Base-by-base conservation (phyloP, 306 rosid genomes). In the Vachellia pachyceras region DNA sequence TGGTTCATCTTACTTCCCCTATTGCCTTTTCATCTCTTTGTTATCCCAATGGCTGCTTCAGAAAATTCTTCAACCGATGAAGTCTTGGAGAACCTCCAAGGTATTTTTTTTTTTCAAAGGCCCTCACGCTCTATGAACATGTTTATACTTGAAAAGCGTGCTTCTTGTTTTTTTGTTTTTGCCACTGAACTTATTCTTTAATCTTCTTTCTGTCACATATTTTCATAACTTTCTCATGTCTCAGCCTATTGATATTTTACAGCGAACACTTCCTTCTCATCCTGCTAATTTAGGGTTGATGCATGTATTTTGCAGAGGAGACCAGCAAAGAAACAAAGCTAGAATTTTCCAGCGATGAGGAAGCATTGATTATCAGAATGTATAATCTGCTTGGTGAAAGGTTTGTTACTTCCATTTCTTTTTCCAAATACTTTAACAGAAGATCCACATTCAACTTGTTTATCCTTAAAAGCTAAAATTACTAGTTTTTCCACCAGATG, bases 341-440 rank as follows among this genome's bases (percentile, higher is more conserved):
- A 69, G 73, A 69, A 20, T 69, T 69, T 45, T 69, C 73, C 18
- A 20, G 47, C 10, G 73, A 69, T 20, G 73, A 69, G 73, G 54
- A 10, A 42, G 52, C 3, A 1, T 42, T 69, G 52, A 42, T 69
- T 40, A 69, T 42, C 73, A 69, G 73, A 69, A 69, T 69, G 73
- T 69, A 69, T 12, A 69, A 69, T 20, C 73, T 68, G 3, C 50
- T 68, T 68, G 50, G 73, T 10, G 73, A 41, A 68, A 68, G 73
- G 73, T 68, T 1, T 18, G 18, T 68, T 54, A n/a, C 60, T 54
- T 7, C 25, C 60, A 17, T 2, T 18, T 17, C 18, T 5, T n/a
- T 36, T 7, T 10, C 1, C 14, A 17, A 11, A 18, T 12, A 25
- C 9, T 29, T 29, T 61, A 12, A 61, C 18, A 11, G 40, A 61